Base-by-base conservation (phyloP, 2,329 filamentous ascomycete species). In the Pyricularia sp. region DNA sequence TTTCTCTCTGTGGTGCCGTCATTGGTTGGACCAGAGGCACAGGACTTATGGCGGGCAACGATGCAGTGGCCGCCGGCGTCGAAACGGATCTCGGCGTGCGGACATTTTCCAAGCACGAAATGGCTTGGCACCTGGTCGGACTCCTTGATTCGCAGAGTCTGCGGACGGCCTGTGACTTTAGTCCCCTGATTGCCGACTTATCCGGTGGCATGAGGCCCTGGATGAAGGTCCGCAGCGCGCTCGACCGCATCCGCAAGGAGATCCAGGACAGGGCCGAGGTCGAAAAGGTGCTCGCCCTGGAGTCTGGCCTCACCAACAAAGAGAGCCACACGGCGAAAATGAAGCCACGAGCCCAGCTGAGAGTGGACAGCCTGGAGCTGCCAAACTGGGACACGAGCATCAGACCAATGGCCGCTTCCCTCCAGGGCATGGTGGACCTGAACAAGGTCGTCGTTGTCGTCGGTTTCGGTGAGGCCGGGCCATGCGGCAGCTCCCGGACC, bases 11-110 rank as follows among this genome's bases (percentile, higher is more conserved):
- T 75, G 95, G 95, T 83, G 94, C 94, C 71, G 93, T 98, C 79
- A 99, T 99, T 78, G 95, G 95, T 71, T 99, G 95, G 95, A 99
- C 95, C 74, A 94, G 95, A 82, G 95, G 94, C 73, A 99, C 95
- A 72, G 95, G 95, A 78, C 88, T 99, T 75, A 83, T 83, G 81
- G 74, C 71, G 1, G 76, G 71, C 50, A 82, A 83, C 70, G 78
- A 82, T 68, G 73, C 77, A 2, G 68, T 82, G 6, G 78, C 80
- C 1, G 75, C 77, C 50, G 78, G 73, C 4, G 75, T 81, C 20
- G 77, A 80, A 68, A 73, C 74, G n/a, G 36, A 65, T 14, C 69
- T 74, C 1, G 79, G 77, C 5, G 72, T 81, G 14, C 70, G 71
- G n/a, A 82, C 80, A 0, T 82, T 81, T 68, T 79, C 79, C 0